Percentiles rank a stretch among this genome's conserved stretches.
Evolutionary conservation across 2,329 filamentous ascomycete genomes (phyloP).

Genomic region (Botrytis pseudocinerea): DNA sequence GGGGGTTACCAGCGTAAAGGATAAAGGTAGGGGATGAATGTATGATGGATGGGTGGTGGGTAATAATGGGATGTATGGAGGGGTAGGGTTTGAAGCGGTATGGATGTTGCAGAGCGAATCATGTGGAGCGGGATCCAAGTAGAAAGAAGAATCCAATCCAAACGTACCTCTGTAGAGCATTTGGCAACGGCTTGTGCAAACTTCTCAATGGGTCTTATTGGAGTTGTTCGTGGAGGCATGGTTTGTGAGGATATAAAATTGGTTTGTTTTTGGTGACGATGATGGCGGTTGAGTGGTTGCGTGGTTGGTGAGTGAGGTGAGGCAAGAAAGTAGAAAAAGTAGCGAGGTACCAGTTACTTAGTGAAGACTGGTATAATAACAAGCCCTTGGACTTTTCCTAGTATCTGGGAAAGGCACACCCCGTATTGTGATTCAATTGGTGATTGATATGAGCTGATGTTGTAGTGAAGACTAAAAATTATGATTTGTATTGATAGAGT

Average conservation of each 20-base stretch:
- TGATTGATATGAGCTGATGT: background rate
- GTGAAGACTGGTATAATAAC: background rate
- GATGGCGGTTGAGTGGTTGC: background rate
- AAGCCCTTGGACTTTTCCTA: background rate
- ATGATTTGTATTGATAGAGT: background rate
- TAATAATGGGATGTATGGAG: background rate
- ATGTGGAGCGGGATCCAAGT: background rate
- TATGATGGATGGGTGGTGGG: too few relatives aligned
- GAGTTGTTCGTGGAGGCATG: constrained; percentile 36
- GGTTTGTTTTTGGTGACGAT: background rate
- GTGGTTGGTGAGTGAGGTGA: background rate
- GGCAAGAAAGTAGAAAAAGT: background rate
- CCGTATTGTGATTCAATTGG: background rate
- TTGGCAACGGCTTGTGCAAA: constrained; percentile 65
- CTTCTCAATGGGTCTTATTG: constrained; percentile 66
- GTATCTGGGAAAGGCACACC: background rate
- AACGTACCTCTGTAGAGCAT: constrained; percentile 63
- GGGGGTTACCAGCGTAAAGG: constrained; percentile 7
- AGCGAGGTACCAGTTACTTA: background rate
- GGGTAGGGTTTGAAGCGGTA: background rate
- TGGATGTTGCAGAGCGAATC: background rate
- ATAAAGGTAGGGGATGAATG: background rate
- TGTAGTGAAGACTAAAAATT: background rate
- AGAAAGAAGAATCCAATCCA: background rate
- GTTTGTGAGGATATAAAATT: constrained; percentile 11